A percentile compares a stretch with the other conserved stretches of the same genome.
phyloP scores from a whole-genome alignment of 352 stramenopile species.

The Globisporangium nodosum region DNA sequence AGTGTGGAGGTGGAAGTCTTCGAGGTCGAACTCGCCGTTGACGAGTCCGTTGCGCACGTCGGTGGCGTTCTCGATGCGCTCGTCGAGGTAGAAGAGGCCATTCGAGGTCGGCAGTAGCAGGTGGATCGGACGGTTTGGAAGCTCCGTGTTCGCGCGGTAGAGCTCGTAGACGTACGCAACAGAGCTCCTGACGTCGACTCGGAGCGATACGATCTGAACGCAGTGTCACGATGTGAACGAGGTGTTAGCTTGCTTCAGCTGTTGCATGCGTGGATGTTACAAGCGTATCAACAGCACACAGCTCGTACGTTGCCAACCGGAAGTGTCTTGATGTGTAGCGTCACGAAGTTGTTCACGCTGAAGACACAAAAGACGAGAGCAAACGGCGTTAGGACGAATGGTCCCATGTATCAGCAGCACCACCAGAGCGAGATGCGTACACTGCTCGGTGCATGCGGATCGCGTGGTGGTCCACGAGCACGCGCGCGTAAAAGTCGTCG shows the following conservation, averaged over 20 bases:
- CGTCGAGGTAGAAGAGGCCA: constrained; percentile 68
- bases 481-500: constrained; percentile 41
- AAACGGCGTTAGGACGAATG: not conserved
- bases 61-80: constrained; percentile 51
- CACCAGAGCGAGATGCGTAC: constrained; percentile 21
- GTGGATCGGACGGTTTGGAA: constrained; percentile 54
- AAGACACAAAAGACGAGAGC: not conserved
- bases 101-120: constrained; percentile 57
- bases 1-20: constrained; percentile 60
- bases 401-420: not conserved
- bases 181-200: constrained; percentile 41
- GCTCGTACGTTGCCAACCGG: constrained; percentile 59
- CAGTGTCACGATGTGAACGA: not conserved
- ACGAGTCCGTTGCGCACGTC: constrained; percentile 58
- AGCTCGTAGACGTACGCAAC: constrained; percentile 74
- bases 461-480: constrained; percentile 41
- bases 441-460: constrained; percentile 54
- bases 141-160: constrained; percentile 56
- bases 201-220: constrained; percentile 46
- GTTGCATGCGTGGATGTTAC: not conserved
- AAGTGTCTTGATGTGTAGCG: constrained; percentile 68
- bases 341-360: constrained; percentile 54
- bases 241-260: not conserved
- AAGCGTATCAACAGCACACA: not conserved
- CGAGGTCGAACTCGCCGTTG: constrained; percentile 53